Percentiles rank a stretch among this genome's conserved stretches.
phyloP scores from a whole-genome alignment of 2,329 filamentous ascomycete genomes.

The Neonectria ditissima region DNA sequence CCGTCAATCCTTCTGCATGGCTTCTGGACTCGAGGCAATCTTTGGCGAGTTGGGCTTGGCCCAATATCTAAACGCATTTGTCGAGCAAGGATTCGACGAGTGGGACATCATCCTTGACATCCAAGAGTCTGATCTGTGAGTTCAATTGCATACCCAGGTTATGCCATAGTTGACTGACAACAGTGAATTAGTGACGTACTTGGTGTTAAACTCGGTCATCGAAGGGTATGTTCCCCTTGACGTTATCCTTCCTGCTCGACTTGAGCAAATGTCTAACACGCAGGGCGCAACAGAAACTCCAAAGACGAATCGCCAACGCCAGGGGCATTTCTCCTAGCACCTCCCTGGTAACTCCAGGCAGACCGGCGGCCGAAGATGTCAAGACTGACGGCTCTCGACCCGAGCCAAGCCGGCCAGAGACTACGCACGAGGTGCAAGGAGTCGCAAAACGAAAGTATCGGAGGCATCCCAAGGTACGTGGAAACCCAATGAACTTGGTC shows the following conservation, averaged over 20 bases:
- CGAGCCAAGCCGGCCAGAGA: slow-evolving; percentile 62
- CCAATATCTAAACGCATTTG: slow-evolving; percentile 79
- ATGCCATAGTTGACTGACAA: slow-evolving; percentile 34
- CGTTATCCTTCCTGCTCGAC: slow-evolving; percentile 20
- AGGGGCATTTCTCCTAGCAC: slow-evolving; percentile 70
- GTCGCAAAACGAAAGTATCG: slow-evolving; percentile 79
- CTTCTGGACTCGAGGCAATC: slow-evolving; percentile 71
- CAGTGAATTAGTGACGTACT: slow-evolving; percentile 69
- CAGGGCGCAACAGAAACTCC: slow-evolving; percentile 74
- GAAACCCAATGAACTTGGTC: slow-evolving; percentile 5
- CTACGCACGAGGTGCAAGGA: slow-evolving; percentile 56
- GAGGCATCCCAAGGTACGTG: slow-evolving; percentile 77
- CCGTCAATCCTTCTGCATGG: slow-evolving; percentile 52
- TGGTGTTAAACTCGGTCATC: slow-evolving; percentile 83
- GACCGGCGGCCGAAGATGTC: slow-evolving; percentile 64
- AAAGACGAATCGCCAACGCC: slow-evolving; percentile 82
- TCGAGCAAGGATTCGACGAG: slow-evolving; percentile 85
- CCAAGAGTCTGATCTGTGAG: slow-evolving; percentile 84
- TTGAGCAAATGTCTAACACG: slow-evolving; percentile 32
- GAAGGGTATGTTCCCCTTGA: slow-evolving; percentile 69
- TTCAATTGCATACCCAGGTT: slow-evolving; percentile 29
- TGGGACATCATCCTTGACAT: slow-evolving; percentile 89
- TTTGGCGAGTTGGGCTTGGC: slow-evolving; percentile 82
- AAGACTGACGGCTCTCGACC: slow-evolving; percentile 65
- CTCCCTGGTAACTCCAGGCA: slow-evolving; percentile 62